A percentile compares a stretch with the other conserved stretches of the same genome.
Conservation (phyloP, 1,284 basidiomycete genomes). For the Ceratobasidium sp. region DNA sequence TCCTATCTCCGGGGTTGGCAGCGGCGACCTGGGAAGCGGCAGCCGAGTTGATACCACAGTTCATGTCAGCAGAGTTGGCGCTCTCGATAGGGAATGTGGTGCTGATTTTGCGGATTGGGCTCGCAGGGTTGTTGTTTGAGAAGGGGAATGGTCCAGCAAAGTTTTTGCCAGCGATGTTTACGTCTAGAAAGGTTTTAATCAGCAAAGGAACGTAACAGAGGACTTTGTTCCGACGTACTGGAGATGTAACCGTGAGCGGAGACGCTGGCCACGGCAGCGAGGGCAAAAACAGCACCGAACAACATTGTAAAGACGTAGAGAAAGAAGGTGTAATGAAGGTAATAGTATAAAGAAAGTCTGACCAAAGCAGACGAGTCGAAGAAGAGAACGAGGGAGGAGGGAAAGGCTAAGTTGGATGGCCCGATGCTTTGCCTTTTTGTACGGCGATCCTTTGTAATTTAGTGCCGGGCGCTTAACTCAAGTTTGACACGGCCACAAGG, state of each 20-base stretch:
- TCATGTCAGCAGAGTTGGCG: conserved; percentile 61
- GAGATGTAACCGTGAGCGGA: conserved; percentile 21
- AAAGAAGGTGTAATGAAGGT: background rate
- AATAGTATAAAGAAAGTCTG: conserved; percentile 22
- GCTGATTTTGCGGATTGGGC: conserved; percentile 67
- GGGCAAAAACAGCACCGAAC: conserved; percentile 17
- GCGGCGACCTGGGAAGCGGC: conserved; percentile 60
- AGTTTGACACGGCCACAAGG: conserved; percentile 2
- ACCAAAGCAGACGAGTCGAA: conserved; percentile 20
- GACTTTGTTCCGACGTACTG: conserved; percentile 1
- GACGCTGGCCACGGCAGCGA: conserved; percentile 31
- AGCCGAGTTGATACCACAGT: conserved; percentile 65
- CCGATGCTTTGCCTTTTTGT: background rate
- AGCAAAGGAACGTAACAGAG: background rate
- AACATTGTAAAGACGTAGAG: conserved; percentile 11
- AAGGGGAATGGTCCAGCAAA: conserved; percentile 58
- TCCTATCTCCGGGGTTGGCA: conserved; percentile 66
- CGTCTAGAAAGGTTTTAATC: background rate
- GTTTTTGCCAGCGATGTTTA: conserved; percentile 62
- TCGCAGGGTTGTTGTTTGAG: conserved; percentile 50
- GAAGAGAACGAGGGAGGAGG: background rate
- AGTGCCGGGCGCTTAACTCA: conserved; percentile 3
- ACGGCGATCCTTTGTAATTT: conserved; percentile 22
- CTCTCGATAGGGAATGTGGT: conserved; percentile 67
- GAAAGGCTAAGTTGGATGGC: background rate